Base-by-base conservation (phyloP, 176 grass and related monocot species). In the Lolium multiflorum region DNA sequence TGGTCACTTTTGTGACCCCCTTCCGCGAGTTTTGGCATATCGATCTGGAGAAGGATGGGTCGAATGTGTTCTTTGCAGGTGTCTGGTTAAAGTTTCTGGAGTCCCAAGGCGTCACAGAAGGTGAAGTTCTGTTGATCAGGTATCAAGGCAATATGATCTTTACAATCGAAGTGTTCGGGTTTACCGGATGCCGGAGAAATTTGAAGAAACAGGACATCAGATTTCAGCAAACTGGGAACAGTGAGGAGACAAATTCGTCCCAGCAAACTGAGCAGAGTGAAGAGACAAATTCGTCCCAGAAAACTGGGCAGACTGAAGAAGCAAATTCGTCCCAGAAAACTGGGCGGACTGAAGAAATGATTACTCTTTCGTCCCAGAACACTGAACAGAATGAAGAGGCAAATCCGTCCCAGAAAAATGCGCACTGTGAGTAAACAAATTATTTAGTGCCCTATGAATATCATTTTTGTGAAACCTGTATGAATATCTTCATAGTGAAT, bases 121-220 rank as follows among this genome's bases (percentile, higher is more conserved):
- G 69, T 0, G 88, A 85, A 14, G 9, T 26, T 47, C 1, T 89
- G 9, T 15, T 89, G 24, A 59, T 89, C 24, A 89, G 77, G 54
- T 81, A 89, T n/a, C 75, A 80, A 49, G 77, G 76, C 1, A 68
- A 76, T 37, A 58, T 85, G 88, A 39, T 49, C 51, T 89, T 85
- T 61, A 74, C 56, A 70, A 26, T 81, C 39, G 81, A 85, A 51
- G 66, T 63, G 15, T 85, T 89, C 4, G 56, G 87, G 31, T 17
- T 11, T 3, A 80, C 15, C 4, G 82, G 87, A 65, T 31, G 16
- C 5, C 11, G 35, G 56, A 89, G 84, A 73, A 24, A 74, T 5
- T 47, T 80, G 21, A 35, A 24, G 22, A 44, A 73, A 18, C 17
- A 74, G 11, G 50, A 31, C 1, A 44, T 37, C 70, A 50, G 46